Evolutionary conservation across 352 stramenopile genomes (phyloP).

Genomic region (Phytophthora melonis): DNA sequence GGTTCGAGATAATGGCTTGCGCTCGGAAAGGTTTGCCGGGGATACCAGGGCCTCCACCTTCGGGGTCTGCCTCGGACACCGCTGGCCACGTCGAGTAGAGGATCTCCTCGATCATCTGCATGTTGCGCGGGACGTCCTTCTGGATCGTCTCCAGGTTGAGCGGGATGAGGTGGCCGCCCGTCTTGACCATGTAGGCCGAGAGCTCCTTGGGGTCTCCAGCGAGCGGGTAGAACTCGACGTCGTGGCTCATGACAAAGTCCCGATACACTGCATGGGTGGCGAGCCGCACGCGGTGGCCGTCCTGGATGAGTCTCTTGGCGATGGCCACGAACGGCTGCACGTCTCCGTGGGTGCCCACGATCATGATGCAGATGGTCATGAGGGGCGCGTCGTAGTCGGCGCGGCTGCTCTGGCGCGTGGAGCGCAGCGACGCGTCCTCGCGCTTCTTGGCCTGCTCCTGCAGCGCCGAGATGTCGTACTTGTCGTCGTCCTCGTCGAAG

Average conservation of each 20-base stretch:
- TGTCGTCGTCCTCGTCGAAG: constrained; percentile 55
- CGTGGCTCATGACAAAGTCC: constrained; percentile 79
- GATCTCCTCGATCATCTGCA: constrained; percentile 93
- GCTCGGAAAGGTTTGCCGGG: constrained; percentile 77
- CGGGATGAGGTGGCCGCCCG: constrained; percentile 77
- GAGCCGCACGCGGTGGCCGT: constrained; percentile 92
- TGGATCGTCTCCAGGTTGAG: constrained; percentile 68
- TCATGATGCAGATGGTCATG: constrained; percentile 91
- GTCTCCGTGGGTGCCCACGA: constrained; percentile 90
- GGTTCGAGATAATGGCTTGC: constrained; percentile 95
- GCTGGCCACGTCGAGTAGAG: constrained; percentile 90
- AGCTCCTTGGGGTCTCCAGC: constrained; percentile 81
- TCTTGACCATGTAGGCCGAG: constrained; percentile 94
- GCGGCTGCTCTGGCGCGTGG: constrained; percentile 26
- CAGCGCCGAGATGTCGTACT: constrained; percentile 53
- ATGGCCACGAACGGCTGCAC: constrained; percentile 91
- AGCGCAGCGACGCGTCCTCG: constrained; percentile 31
- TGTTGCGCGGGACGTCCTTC: constrained; percentile 84
- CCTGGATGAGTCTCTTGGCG: constrained; percentile 78
- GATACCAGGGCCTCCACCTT: constrained; percentile 59
- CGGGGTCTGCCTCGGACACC: constrained; percentile 78
- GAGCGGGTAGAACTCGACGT: constrained; percentile 84
- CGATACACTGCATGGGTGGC: constrained; percentile 92
- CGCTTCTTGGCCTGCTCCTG: constrained; percentile 36
- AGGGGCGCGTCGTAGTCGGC: constrained; percentile 36